Conservation (phyloP, 1,139 yeast genomes). For the Taphrina populina region DNA sequence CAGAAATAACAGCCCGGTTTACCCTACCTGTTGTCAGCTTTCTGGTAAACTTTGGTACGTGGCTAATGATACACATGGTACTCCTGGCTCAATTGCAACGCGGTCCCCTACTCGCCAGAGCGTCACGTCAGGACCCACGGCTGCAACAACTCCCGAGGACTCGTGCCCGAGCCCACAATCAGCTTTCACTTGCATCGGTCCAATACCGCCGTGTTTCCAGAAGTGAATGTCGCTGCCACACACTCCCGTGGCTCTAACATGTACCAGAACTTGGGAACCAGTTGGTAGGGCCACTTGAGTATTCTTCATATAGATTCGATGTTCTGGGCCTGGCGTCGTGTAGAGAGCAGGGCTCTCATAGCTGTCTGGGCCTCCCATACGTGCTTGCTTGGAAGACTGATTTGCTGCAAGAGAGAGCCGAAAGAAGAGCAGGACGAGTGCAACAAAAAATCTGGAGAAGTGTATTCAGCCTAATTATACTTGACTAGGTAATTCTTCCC, state of each 20-base stretch:
- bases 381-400: too few relatives aligned
- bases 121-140: constrained; percentile 63
- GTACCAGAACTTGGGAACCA: constrained; percentile 50
- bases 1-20: constrained; percentile 60
- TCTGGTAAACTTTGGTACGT: background rate
- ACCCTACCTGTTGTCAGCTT: background rate
- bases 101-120: constrained; percentile 68
- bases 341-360: constrained; percentile 43
- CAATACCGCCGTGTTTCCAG: constrained; percentile 70
- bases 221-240: constrained; percentile 85
- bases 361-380: constrained; percentile 6
- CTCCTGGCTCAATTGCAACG: constrained; percentile 84
- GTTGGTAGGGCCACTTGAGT: constrained; percentile 43
- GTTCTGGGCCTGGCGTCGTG: constrained; percentile 47
- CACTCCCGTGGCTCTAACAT: constrained; percentile 64
- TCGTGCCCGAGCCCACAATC: constrained; percentile 80
- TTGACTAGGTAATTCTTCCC: too few relatives aligned
- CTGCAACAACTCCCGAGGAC: constrained; percentile 67
- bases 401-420: too few relatives aligned
- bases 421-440: too few relatives aligned
- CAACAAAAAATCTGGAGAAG: too few relatives aligned
- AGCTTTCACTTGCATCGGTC: constrained; percentile 52
- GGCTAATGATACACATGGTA: constrained; percentile 58
- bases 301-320: constrained; percentile 42
- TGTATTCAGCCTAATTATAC: too few relatives aligned